Conservation (phyloP, 208 protist genomes). For the Leptomonas pyrrhocoris region DNA sequence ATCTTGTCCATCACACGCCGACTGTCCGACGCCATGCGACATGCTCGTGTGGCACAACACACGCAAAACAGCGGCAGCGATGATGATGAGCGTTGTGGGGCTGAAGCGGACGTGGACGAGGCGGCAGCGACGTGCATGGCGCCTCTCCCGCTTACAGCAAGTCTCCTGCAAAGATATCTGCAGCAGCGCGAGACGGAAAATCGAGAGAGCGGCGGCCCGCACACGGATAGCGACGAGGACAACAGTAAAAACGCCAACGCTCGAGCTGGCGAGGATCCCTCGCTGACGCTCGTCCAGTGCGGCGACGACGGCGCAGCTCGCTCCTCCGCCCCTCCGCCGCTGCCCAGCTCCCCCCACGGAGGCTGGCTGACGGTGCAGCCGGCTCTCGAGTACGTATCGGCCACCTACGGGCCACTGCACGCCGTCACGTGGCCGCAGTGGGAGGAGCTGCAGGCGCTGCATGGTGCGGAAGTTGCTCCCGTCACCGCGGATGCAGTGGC, state of each 20-base stretch:
- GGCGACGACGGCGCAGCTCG: background rate
- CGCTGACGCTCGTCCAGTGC: background rate
- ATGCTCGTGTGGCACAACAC: background rate
- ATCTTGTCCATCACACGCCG: background rate
- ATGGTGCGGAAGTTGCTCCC: slow-evolving; percentile 3
- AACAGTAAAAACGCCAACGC: background rate
- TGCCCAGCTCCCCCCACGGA: background rate
- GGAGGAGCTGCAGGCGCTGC: slow-evolving; percentile 23
- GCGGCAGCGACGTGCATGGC: slow-evolving; percentile 9
- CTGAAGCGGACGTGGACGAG: background rate
- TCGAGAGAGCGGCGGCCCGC: background rate
- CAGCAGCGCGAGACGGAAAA: background rate
- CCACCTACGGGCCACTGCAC: slow-evolving; percentile 22
- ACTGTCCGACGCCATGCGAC: background rate
- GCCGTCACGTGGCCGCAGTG: slow-evolving; percentile 23
- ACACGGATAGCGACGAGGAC: background rate
- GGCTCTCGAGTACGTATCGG: slow-evolving; percentile 29
- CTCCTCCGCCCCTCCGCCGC: background rate
- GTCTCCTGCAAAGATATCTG: slow-evolving; percentile 19
- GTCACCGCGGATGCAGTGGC: background rate
- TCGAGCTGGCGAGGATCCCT: background rate
- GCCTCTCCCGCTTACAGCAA: slow-evolving; percentile 5
- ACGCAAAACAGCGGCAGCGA: background rate
- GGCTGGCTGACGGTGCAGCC: slow-evolving; percentile 31
- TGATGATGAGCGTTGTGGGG: background rate